These are phyloP conservation scores for Williopsis jadinii DNA, from an alignment of 1,139 yeast genomes.

Conservation along the genomic window DNA sequence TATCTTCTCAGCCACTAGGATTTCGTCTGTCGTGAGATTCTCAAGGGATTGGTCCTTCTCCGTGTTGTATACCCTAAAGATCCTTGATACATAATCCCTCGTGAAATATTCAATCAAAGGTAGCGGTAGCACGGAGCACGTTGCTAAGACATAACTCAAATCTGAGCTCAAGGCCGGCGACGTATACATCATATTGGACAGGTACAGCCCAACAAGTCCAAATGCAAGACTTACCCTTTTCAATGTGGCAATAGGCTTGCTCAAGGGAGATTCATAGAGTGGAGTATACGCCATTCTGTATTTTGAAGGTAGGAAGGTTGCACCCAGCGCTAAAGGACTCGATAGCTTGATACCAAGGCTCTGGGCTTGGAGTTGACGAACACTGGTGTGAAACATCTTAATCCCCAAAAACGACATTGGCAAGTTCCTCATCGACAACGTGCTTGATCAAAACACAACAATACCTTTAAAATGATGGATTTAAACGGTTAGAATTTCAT, in stretches of 20 bases:
- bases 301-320: constrained; percentile 31
- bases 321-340: constrained; percentile 20
- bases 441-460: no score
- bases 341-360: constrained; percentile 7
- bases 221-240: constrained; percentile 49
- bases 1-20: constrained; percentile 62
- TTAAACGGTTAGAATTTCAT: no score
- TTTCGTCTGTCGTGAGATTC: constrained; percentile 52
- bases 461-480: no score
- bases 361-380: background rate
- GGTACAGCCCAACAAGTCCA: constrained; percentile 47
- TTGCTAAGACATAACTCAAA: constrained; percentile 38
- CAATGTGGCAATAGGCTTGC: constrained; percentile 46
- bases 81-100: constrained; percentile 62
- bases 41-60: constrained; percentile 61
- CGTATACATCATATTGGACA: constrained; percentile 46
- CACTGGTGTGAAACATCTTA: background rate
- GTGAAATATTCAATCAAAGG: constrained; percentile 50
- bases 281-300: constrained; percentile 47
- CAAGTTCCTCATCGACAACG: no score
- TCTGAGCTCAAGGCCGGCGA: constrained; percentile 49
- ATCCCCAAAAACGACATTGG: no score
- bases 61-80: constrained; percentile 61
- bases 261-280: constrained; percentile 49
- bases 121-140: constrained; percentile 40